Percentiles rank a stretch among this genome's conserved stretches.
Conservation (phyloP, 148 eudicot species). For the Hydrangea macrophylla region DNA sequence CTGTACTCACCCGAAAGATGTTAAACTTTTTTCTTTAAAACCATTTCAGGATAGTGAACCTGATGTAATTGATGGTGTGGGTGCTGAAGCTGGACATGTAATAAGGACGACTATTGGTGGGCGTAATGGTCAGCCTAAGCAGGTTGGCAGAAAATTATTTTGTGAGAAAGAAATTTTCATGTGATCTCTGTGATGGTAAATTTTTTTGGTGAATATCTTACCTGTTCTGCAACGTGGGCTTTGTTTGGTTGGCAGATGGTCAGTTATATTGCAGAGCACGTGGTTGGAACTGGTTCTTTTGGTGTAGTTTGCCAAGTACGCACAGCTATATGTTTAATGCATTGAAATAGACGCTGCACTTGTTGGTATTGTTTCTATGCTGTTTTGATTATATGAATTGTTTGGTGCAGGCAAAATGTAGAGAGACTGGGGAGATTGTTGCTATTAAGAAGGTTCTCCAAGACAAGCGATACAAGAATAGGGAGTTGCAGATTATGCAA, state of each 20-base stretch:
- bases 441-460: constrained; percentile 99
- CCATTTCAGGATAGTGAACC: constrained; percentile 85
- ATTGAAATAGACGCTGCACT: not conserved
- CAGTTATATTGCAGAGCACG: constrained; percentile 94
- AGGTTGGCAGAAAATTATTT: constrained; percentile 45
- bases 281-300: constrained; percentile 98
- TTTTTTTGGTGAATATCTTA: constrained; percentile 12
- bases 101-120: constrained; percentile 86
- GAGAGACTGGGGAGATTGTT: constrained; percentile 97
- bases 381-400: not conserved
- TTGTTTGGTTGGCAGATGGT: constrained; percentile 52
- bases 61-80: constrained; percentile 79
- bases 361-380: constrained; percentile 8
- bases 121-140: constrained; percentile 92
- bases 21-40: not conserved
- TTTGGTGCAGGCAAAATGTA: constrained; percentile 80
- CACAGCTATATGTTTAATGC: constrained; percentile 2
- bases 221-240: constrained; percentile 11
- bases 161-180: not conserved
- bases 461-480: constrained; percentile 98
- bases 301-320: constrained; percentile 95
- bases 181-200: not conserved
- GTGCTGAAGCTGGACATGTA: constrained; percentile 96
- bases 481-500: constrained; percentile 98
- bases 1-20: not conserved